Evolutionary conservation across 495 filamentous ascomycete genomes (phyloP), one percentile per base, ranked within the genome.

Genomic region (Podospora fimiseda): DNA sequence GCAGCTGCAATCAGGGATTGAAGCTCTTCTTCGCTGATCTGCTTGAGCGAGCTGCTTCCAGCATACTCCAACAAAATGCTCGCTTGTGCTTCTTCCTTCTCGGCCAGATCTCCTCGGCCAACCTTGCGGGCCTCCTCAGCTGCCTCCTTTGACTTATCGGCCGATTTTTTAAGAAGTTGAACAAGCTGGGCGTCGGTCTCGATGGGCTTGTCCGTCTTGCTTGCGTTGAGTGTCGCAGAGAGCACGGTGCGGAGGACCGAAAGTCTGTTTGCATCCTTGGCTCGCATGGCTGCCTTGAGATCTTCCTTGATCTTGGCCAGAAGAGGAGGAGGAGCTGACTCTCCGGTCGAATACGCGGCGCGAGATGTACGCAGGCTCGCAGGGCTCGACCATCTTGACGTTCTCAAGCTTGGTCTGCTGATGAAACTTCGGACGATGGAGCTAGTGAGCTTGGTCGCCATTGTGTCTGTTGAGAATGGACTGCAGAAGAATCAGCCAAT

Each of bases 271-370:
- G 75, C 66, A 57, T 81, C 78, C 64, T 83, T 84, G 40, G 67
- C 69, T 38, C 74, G 73, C 81, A 84, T 81, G 43, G 81, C 79
- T 33, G 70, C 63, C 64, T 84, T 84, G 48, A 84, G 66, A 54
- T 84, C 81, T 42, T 64, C 67, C 48, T 80, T 82, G 51, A 75
- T 55, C 58, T 65, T 77, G 41, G 65, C 56, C 16, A 74, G 63
- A 4, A 75, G 64, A 7, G 72, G 69, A 7, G 72, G 69, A 27
- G 70, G 62, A 2, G 70, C 55, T 9, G 66, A 59, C 16, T 61
- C 49, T 1, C 69, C 69, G 54, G 65, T 64, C 22, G 71, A 74
- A 63, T 73, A 76, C 56, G 55, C 52, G 42, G 53, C 51, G 46
- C 53, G 42, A 14, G 38, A 39, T 15, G 47, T 20, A 37, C 52